A percentile compares a stretch with the other conserved stretches of the same genome.
Evolutionary conservation across 176 grass and related monocot species (phyloP).

Genomic region (Echinochloa phyllopogon): DNA sequence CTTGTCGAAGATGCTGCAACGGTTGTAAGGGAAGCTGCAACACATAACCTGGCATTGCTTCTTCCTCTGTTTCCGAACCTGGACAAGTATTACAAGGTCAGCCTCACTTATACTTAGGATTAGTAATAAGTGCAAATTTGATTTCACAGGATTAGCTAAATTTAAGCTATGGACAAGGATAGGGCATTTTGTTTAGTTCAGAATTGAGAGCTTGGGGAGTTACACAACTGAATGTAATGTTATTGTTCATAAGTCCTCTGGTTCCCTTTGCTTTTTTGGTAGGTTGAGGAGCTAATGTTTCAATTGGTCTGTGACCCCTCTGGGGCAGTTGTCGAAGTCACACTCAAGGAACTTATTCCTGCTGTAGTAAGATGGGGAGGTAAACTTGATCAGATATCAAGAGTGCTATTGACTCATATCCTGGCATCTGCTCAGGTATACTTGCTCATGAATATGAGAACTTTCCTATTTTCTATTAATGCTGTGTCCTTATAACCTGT

Average conservation of each 20-base stretch:
- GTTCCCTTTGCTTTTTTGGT: slow-evolving; percentile 45
- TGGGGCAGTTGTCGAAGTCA: slow-evolving; percentile 77
- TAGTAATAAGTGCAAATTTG: slow-evolving; percentile 54
- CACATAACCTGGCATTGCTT: slow-evolving; percentile 86
- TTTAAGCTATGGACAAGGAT: slow-evolving; percentile 46
- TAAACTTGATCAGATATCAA: slow-evolving; percentile 94
- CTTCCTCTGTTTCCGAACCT: slow-evolving; percentile 89
- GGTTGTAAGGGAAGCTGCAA: slow-evolving; percentile 91
- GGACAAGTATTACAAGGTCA: slow-evolving; percentile 98
- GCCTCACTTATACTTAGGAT: slow-evolving; percentile 57
- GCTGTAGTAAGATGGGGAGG: slow-evolving; percentile 89
- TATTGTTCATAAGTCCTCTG: slow-evolving; percentile 36
- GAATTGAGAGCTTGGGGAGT: slow-evolving; percentile 23
- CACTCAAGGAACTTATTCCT: slow-evolving; percentile 86
- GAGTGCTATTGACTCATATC: slow-evolving; percentile 77
- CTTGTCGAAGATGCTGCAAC: slow-evolving; percentile 91
- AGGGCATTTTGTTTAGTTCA: slow-evolving; percentile 28
- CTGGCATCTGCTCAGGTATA: slow-evolving; percentile 86
- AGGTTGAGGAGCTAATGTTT: slow-evolving; percentile 98
- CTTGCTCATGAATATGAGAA: slow-evolving; percentile 34
- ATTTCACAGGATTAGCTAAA: slow-evolving; percentile 55
- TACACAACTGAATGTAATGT: slow-evolving; percentile 41
- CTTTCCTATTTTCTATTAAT: slow-evolving; percentile 36
- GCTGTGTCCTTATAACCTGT: slow-evolving; percentile 34
- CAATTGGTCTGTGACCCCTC: slow-evolving; percentile 94